These are phyloP conservation scores for Cadophora gregata DNA, from an alignment of 2,329 filamentous ascomycete species.

Conservation along the genomic window DNA sequence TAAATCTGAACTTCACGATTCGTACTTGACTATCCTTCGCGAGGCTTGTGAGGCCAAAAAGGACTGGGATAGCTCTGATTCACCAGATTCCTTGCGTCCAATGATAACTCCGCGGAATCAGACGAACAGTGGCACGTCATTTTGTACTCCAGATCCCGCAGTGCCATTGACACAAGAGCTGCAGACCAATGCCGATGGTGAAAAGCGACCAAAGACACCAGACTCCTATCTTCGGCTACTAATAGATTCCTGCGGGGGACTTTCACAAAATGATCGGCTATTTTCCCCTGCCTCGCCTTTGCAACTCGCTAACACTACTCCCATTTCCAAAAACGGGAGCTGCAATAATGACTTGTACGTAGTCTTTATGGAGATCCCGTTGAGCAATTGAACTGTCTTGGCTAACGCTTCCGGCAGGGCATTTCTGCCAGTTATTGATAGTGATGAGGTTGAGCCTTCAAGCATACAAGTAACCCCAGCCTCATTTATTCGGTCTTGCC, in stretches of 20 bases:
- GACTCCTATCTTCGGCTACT: conserved; percentile 33
- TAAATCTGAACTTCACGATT: neutral
- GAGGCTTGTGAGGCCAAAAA: neutral
- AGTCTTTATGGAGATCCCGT: neutral
- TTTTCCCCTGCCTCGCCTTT: conserved; percentile 3
- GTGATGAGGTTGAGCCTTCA: neutral
- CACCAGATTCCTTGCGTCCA: neutral
- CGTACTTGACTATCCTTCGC: neutral
- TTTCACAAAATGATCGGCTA: neutral
- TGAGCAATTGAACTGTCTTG: neutral
- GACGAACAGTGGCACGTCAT: neutral
- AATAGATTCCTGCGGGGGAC: conserved; percentile 21
- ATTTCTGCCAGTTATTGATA: neutral
- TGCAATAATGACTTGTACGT: neutral
- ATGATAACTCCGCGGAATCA: neutral
- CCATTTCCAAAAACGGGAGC: neutral
- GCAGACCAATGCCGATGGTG: neutral
- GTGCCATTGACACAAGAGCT: neutral
- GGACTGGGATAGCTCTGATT: neutral
- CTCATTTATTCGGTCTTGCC: conserved; percentile 9
- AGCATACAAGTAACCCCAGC: neutral
- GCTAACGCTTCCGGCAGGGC: neutral
- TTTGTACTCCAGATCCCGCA: neutral
- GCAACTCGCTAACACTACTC: neutral
- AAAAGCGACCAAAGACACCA: conserved; percentile 22